Evolutionary conservation across 768 basidiomycete genomes (phyloP), one percentile per base, ranked within the genome.

Genomic region (Amanita pallidorosea): DNA sequence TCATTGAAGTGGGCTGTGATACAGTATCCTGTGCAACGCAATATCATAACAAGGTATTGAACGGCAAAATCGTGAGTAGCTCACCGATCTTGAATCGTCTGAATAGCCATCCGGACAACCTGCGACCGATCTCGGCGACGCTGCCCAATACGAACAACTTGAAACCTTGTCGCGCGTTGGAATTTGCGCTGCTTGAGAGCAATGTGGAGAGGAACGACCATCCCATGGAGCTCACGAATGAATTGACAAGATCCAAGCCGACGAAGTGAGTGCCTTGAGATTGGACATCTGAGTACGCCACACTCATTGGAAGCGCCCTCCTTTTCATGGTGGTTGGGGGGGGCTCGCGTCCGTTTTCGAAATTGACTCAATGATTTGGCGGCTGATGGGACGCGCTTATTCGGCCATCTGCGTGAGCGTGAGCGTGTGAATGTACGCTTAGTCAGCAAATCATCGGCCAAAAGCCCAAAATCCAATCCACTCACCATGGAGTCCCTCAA

Each of bases 401-500:
- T 23, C 23, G 23, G 23, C 23, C 23, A 23, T 23, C 5, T 23
- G 23, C 23, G 23, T 5, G 25, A 4, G 25, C 25, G 25, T 27
- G 29, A 31, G 31, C 31, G 31, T 31, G 31, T 31, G 31, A 31
- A 31, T 3, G 11, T 6, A 31, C 9, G 48, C 37, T 49, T 42
- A 49, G 48, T 49, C 48, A 49, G 13, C 38, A 17, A 37, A 2
- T 9, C 11, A 23, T 17, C 20, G n/a, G 29, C 3, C 27, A 31
- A 20, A 15, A 34, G 22, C 18, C 36, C 18, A 17, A 40, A 18
- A 17, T n/a, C 35, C 36, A 37, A 34, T 36, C 31, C 18, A 9
- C 8, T 40, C 27, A 25, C 54, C 51, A 85, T 84, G 83, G 84
- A 85, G 66, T 83, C 83, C 7, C 77, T 89, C 64, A 83, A 85